These are phyloP conservation scores for Macrolepiota albuminosa DNA, from an alignment of 768 basidiomycete species.

Conservation along the genomic window DNA sequence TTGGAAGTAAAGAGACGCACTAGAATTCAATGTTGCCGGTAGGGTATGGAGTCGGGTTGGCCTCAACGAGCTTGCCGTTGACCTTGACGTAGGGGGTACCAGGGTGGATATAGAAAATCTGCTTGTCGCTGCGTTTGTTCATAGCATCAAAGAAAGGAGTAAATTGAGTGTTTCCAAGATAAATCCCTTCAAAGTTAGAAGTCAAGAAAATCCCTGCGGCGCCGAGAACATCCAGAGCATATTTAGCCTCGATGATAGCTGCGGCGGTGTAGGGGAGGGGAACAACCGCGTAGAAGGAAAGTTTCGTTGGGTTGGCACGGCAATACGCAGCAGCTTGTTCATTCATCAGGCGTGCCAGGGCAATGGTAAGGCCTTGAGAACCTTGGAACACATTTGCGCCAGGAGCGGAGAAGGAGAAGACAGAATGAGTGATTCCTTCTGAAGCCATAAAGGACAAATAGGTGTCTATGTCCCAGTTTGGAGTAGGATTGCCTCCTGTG, in stretches of 20 bases:
- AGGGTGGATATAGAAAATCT: constrained; percentile 30
- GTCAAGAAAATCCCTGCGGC: constrained; percentile 28
- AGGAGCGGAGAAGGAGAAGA: constrained; percentile 29
- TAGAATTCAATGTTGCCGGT: constrained; percentile 31
- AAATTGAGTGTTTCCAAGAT: constrained; percentile 26
- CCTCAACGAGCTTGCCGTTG: constrained; percentile 23
- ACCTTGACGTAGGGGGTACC: constrained; percentile 24
- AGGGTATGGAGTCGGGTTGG: constrained; percentile 29
- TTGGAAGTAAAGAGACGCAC: constrained; percentile 13
- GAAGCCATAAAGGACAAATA: constrained; percentile 28
- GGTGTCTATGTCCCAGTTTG: constrained; percentile 23
- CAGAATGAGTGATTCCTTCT: constrained; percentile 24
- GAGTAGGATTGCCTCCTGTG: constrained; percentile 25
- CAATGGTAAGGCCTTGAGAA: constrained; percentile 22
- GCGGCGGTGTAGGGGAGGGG: constrained; percentile 30
- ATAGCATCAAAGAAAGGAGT: constrained; percentile 28
- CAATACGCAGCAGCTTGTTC: constrained; percentile 30
- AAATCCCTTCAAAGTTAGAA: constrained; percentile 28
- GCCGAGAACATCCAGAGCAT: constrained; percentile 27
- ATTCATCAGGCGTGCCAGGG: constrained; percentile 31
- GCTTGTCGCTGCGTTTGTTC: constrained; percentile 21
- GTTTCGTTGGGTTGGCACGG: constrained; percentile 21
- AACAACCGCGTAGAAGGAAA: constrained; percentile 30
- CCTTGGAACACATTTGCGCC: constrained; percentile 27
- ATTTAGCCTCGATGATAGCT: constrained; percentile 27